Evolutionary conservation across 2,329 filamentous ascomycete genomes (phyloP), one percentile per base, ranked within the genome.

Genomic region (Tolypocladium paradoxum): DNA sequence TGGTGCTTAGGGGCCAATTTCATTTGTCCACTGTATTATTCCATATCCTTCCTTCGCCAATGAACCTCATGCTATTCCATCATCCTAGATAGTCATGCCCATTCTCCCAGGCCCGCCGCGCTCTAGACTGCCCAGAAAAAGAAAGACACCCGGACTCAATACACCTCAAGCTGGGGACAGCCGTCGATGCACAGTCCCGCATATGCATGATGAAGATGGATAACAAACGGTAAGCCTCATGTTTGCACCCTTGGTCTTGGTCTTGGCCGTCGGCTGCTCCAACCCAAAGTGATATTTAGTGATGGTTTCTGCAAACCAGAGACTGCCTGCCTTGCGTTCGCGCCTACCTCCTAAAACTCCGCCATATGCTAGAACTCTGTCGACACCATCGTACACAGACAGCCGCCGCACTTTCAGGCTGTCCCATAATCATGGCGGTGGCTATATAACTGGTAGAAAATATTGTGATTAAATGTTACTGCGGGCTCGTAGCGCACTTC

Each of bases 281-380:
- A 54, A 55, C 58, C 54, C 55, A 49, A 47, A 49, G 54, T 52
- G 54, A 50, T 52, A 56, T 50, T 56, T 50, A 55, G 56, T 57
- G 54, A 56, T 54, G 53, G 51, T 55, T 53, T 57, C 54, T 57
- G 57, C 54, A 57, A 61, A 55, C 56, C 56, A 53, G 48, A 54
- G 54, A 18, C 45, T n/a, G 20, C 16, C 6, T 36, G 33, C 29
- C 24, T 40, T 36, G 24, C 27, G 33, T 24, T 57, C 58, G 56
- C 59, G 60, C 60, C 57, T 52, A 51, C 60, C 60, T 58, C 59
- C 64, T 59, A 58, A 60, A 68, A 68, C 65, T 68, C 66, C 66
- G 60, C 57, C 61, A 57, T 62, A 69, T 69, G 67, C 66, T 66
- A 59, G 51, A 59, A 60, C 56, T 59, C 55, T 57, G 48, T 57